These are phyloP conservation scores for Mentha longifolia DNA, from an alignment of 257 asterid genomes.

Conservation along the genomic window DNA sequence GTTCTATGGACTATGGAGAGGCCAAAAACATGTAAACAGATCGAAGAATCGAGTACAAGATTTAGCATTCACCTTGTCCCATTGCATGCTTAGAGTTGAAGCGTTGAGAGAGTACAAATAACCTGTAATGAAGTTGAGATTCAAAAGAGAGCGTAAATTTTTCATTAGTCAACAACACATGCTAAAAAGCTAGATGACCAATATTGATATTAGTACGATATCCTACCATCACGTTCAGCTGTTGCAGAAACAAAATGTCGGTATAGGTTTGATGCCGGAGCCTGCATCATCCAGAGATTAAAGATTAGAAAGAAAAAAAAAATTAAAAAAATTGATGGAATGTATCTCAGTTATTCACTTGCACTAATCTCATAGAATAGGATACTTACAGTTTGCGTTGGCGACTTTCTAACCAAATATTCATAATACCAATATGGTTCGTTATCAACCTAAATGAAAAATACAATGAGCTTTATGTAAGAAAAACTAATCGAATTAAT, in stretches of 20 bases:
- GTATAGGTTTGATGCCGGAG: constrained; percentile 69
- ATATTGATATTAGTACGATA: constrained; percentile 1
- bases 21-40: not conserved
- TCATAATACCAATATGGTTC: constrained; percentile 93
- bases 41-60: constrained; percentile 16
- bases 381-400: constrained; percentile 73
- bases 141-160: too few species aligned
- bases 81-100: constrained; percentile 87
- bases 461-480: constrained; percentile 21
- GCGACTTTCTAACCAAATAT: constrained; percentile 91
- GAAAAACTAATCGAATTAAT: constrained; percentile 21
- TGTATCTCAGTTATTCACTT: constrained; percentile 14
- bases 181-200: constrained; percentile 1
- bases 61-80: constrained; percentile 66
- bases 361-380: constrained; percentile 17
- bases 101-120: constrained; percentile 85
- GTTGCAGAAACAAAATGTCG: constrained; percentile 90
- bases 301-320: too few species aligned
- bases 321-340: not conserved
- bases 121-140: constrained; percentile 53
- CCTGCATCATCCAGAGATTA: constrained; percentile 52
- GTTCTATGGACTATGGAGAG: not conserved
- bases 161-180: too few species aligned
- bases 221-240: constrained; percentile 90
- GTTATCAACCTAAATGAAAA: constrained; percentile 68